Conservation (phyloP, 2,329 filamentous ascomycete species). For the Macroventuria anomochaeta region DNA sequence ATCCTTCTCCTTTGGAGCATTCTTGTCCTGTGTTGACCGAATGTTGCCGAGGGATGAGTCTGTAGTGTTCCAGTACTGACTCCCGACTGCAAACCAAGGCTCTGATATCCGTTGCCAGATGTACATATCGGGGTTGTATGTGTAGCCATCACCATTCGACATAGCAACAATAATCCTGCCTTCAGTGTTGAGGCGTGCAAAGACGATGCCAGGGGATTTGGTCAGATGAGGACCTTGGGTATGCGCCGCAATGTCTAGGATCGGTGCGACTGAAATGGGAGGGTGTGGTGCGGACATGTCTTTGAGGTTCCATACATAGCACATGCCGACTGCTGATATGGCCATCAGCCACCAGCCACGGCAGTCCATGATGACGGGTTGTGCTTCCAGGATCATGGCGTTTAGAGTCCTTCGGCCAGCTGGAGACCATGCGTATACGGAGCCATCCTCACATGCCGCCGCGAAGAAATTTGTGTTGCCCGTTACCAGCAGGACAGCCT, state of each 20-base stretch:
- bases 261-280: conserved; percentile 84
- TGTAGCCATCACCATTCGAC: conserved; percentile 92
- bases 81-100: conserved; percentile 96
- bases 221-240: conserved; percentile 80
- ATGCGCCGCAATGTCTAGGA: conserved; percentile 84
- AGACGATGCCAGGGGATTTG: conserved; percentile 82
- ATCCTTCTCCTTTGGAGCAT: conserved; percentile 47
- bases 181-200: conserved; percentile 86
- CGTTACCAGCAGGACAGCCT: conserved; percentile 85
- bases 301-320: conserved; percentile 91
- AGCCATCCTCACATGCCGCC: conserved; percentile 91
- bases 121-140: conserved; percentile 84
- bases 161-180: conserved; percentile 88
- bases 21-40: conserved; percentile 63
- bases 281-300: conserved; percentile 85
- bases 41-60: conserved; percentile 86
- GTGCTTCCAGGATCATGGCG: conserved; percentile 84
- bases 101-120: conserved; percentile 96
- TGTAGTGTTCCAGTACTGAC: conserved; percentile 98
- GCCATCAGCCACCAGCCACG: conserved; percentile 88
- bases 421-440: conserved; percentile 88
- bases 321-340: conserved; percentile 86
- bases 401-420: conserved; percentile 86
- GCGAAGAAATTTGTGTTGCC: conserved; percentile 93
- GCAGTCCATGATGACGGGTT: conserved; percentile 92